Percentiles rank a stretch among this genome's conserved stretches.
These are phyloP conservation scores for Luffa acutangula DNA, from an alignment of 306 rosid genomes.

Conservation along the genomic window DNA sequence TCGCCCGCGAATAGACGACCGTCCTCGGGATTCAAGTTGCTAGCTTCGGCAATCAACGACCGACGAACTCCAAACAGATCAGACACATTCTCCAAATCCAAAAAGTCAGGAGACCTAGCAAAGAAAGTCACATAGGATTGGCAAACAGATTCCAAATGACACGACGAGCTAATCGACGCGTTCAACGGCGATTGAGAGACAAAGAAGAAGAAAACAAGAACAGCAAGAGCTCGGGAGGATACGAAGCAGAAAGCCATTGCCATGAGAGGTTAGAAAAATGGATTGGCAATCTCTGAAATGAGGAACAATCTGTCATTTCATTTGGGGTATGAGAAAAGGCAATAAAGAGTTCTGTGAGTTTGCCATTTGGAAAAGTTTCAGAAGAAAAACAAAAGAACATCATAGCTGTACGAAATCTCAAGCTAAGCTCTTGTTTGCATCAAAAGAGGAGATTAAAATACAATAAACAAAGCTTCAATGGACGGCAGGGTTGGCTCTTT, in stretches of 20 bases:
- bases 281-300: not conserved
- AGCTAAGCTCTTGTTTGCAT: not conserved
- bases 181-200: slow-evolving; percentile 29
- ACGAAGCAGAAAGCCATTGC: slow-evolving; percentile 33
- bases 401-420: not conserved
- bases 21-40: slow-evolving; percentile 27
- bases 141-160: slow-evolving; percentile 38
- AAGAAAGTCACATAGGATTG: slow-evolving; percentile 53
- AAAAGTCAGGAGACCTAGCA: slow-evolving; percentile 31
- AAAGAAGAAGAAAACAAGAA: slow-evolving; percentile 22
- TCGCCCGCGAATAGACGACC: slow-evolving; percentile 28
- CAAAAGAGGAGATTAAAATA: not conserved
- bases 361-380: slow-evolving; percentile 2
- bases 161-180: slow-evolving; percentile 33
- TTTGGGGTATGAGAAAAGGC: not conserved
- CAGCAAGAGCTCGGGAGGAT: slow-evolving; percentile 10
- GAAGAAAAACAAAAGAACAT: slow-evolving; percentile 5
- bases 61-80: slow-evolving; percentile 42
- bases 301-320: not conserved
- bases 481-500: not conserved
- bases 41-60: slow-evolving; percentile 47
- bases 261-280: slow-evolving; percentile 9
- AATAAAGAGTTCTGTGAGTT: not conserved
- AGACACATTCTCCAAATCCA: slow-evolving; percentile 38
- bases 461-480: not conserved